phyloP scores from a whole-genome alignment of 1,284 basidiomycete species.

The Stygiomarasmius scandens region DNA sequence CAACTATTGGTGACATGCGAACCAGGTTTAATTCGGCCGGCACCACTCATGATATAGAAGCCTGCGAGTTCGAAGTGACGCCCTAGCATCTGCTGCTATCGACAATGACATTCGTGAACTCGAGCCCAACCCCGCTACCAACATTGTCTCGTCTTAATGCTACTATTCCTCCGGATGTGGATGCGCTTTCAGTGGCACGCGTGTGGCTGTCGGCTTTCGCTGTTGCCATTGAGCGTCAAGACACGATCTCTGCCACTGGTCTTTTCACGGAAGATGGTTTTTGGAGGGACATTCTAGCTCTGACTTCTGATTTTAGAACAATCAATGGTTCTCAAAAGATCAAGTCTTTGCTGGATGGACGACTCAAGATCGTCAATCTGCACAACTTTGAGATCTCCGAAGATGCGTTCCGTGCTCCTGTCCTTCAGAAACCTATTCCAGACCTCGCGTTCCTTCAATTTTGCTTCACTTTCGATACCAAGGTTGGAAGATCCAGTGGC shows the following conservation, averaged over 20 bases:
- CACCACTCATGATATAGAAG: no score
- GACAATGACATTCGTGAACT: background rate
- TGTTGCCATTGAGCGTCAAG: conserved; percentile 19
- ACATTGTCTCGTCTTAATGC: conserved; percentile 9
- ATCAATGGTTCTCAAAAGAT: conserved; percentile 45
- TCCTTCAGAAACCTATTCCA: conserved; percentile 40
- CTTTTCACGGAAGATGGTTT: conserved; percentile 44
- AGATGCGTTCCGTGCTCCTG: conserved; percentile 24
- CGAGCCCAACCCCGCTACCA: background rate
- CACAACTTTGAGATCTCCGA: conserved; percentile 12
- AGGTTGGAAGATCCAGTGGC: conserved; percentile 45
- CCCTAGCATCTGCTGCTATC: background rate
- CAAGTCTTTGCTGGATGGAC: conserved; percentile 40
- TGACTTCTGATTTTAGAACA: conserved; percentile 62
- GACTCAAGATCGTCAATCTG: conserved; percentile 31
- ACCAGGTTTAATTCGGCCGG: no score
- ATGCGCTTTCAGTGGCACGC: conserved; percentile 9
- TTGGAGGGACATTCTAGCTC: conserved; percentile 58
- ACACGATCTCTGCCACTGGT: background rate
- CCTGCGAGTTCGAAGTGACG: no score
- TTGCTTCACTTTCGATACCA: conserved; percentile 54
- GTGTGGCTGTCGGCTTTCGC: conserved; percentile 28
- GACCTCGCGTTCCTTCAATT: conserved; percentile 55
- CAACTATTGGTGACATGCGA: no score
- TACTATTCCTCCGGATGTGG: conserved; percentile 7